Evolutionary conservation across 495 filamentous ascomycete species (phyloP).

Genomic region (Aspergillus bridgeri): DNA sequence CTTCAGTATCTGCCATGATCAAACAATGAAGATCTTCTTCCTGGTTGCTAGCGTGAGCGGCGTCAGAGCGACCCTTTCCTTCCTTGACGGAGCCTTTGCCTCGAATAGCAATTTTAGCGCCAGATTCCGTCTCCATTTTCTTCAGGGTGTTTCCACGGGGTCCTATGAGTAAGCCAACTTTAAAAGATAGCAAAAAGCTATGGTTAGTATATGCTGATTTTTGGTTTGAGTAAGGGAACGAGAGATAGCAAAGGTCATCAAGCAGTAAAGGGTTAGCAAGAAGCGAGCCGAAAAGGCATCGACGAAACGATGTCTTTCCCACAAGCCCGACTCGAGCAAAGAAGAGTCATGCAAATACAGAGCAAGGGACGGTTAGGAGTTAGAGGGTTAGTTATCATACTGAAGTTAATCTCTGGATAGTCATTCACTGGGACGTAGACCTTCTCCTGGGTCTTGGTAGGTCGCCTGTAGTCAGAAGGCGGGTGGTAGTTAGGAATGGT

Average conservation of each 20-base stretch:
- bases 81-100: constrained; percentile 99
- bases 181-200: constrained; percentile 73
- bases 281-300: constrained; percentile 47
- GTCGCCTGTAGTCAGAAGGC: constrained; percentile 93
- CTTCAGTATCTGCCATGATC: constrained; percentile 98
- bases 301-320: constrained; percentile 33
- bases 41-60: constrained; percentile 98
- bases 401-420: constrained; percentile 99
- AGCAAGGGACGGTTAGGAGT: constrained; percentile 63
- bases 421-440: constrained; percentile 99
- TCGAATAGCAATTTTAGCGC: constrained; percentile 97
- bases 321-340: constrained; percentile 49
- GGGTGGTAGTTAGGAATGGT: constrained; percentile 97
- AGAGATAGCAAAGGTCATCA: constrained; percentile 29
- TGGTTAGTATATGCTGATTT: constrained; percentile 70
- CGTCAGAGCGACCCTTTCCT: constrained; percentile 97
- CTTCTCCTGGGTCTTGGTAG: constrained; percentile 99
- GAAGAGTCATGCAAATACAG: constrained; percentile 41
- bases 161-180: constrained; percentile 99
- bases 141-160: constrained; percentile 99
- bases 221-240: constrained; percentile 18
- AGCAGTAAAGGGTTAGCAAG: constrained; percentile 56
- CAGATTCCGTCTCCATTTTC: constrained; percentile 97
- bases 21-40: constrained; percentile 98
- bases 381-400: constrained; percentile 99